Evolutionary conservation across 2,329 filamentous ascomycete genomes (phyloP).

Genomic region (Lecanicillium sp.): DNA sequence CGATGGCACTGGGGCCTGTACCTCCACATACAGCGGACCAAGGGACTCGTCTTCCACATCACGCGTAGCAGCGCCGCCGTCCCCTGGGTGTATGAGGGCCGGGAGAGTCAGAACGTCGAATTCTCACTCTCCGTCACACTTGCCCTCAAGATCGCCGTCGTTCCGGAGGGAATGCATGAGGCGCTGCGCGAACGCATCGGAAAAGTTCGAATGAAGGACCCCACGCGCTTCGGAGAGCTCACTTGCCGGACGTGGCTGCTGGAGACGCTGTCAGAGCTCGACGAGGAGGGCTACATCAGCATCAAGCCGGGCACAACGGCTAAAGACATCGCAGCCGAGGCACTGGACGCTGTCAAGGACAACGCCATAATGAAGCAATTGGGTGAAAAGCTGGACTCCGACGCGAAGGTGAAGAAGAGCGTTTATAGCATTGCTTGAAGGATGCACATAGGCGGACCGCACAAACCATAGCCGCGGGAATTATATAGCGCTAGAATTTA

Average conservation of each 20-base stretch:
- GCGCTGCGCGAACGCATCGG: not conserved
- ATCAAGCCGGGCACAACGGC: not conserved
- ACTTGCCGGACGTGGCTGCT: not conserved
- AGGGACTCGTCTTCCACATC: not conserved
- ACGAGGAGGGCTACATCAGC: not conserved
- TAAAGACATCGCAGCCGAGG: too few species aligned
- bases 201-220: not conserved
- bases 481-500: too few species aligned
- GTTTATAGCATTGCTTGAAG: too few species aligned
- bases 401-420: too few species aligned
- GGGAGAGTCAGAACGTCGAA: too few species aligned
- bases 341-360: too few species aligned
- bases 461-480: too few species aligned
- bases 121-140: not conserved
- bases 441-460: too few species aligned
- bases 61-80: not conserved
- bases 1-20: too few species aligned
- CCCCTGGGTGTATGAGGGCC: not conserved
- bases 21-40: too few species aligned
- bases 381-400: too few species aligned
- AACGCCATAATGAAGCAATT: too few species aligned
- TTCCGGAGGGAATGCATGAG: not conserved
- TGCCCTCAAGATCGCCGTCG: not conserved
- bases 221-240: not conserved
- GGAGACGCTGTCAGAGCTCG: not conserved